A percentile compares a stretch with the other conserved stretches of the same genome.
These are phyloP conservation scores for Pseudoneurospora amorphoporcata DNA, from an alignment of 495 filamentous ascomycete genomes.

Conservation along the genomic window DNA sequence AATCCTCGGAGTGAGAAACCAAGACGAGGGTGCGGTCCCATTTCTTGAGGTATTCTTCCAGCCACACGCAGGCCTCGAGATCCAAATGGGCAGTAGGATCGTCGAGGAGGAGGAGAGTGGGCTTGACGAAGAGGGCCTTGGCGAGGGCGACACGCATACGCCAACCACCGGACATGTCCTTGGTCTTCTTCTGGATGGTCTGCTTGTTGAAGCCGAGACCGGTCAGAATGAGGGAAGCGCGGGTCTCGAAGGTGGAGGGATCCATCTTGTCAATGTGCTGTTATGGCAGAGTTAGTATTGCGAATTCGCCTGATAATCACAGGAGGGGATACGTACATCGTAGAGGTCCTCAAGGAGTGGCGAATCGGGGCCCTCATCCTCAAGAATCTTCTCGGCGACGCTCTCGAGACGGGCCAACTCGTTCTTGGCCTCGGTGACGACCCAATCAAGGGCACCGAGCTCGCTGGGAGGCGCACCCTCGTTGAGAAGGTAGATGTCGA, in stretches of 20 bases:
- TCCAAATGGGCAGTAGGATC: slow-evolving; percentile 99
- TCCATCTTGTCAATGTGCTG: slow-evolving; percentile 99
- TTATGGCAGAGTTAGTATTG: slow-evolving; percentile 10
- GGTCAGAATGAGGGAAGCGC: slow-evolving; percentile 91
- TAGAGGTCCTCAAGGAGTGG: slow-evolving; percentile 91
- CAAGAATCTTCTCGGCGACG: slow-evolving; percentile 79
- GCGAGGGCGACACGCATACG: slow-evolving; percentile 97
- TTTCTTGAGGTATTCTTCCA: slow-evolving; percentile 99
- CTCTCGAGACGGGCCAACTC: slow-evolving; percentile 85
- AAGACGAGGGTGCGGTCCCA: slow-evolving; percentile 97
- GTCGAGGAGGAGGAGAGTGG: slow-evolving; percentile 87
- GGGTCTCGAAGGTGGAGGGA: slow-evolving; percentile 96
- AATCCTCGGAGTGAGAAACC: slow-evolving; percentile 96
- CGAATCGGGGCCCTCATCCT: slow-evolving; percentile 82
- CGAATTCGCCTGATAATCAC: not conserved
- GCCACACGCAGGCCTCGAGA: slow-evolving; percentile 98
- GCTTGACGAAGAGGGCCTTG: slow-evolving; percentile 98
- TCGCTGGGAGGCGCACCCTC: slow-evolving; percentile 90
- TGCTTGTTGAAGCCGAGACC: slow-evolving; percentile 98
- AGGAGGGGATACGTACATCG: slow-evolving; percentile 52
- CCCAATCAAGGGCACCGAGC: slow-evolving; percentile 89
- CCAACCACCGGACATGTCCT: slow-evolving; percentile 99
- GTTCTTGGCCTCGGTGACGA: slow-evolving; percentile 87
- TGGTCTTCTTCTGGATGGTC: slow-evolving; percentile 97
- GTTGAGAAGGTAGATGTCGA: slow-evolving; percentile 98